A percentile compares a stretch with the other conserved stretches of the same genome.
These are phyloP conservation scores for Phaffomyces opuntiae DNA, from an alignment of 805 yeast genomes.

Conservation along the genomic window DNA sequence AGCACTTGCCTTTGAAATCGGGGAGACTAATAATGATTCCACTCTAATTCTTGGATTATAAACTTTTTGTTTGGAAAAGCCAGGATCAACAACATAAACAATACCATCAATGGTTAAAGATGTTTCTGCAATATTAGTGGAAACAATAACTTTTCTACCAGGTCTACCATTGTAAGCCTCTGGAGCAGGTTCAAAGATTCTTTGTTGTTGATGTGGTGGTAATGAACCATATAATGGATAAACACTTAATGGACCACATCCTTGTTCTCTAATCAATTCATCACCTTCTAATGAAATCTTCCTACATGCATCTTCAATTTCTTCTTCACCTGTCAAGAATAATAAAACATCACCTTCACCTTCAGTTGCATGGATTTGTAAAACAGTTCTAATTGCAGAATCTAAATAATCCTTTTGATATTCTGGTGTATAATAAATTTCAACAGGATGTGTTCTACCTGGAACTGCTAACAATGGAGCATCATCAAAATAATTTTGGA, in stretches of 20 bases:
- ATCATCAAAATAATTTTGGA: slow-evolving; percentile 79
- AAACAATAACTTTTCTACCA: slow-evolving; percentile 89
- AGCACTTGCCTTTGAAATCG: slow-evolving; percentile 94
- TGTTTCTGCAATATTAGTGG: slow-evolving; percentile 97
- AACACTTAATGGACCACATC: slow-evolving; percentile 81
- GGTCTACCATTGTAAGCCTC: slow-evolving; percentile 72
- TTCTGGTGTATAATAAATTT: slow-evolving; percentile 94
- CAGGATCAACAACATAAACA: slow-evolving; percentile 96
- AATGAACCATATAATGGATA: slow-evolving; percentile 94
- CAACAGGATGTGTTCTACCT: slow-evolving; percentile 97
- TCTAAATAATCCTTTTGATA: slow-evolving; percentile 92
- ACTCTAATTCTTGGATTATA: slow-evolving; percentile 95
- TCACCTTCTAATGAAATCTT: slow-evolving; percentile 85
- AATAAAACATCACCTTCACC: slow-evolving; percentile 85
- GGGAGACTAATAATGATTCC: slow-evolving; percentile 88
- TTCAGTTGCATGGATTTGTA: slow-evolving; percentile 96
- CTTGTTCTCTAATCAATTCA: slow-evolving; percentile 80
- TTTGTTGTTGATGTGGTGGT: slow-evolving; percentile 93
- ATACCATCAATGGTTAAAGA: slow-evolving; percentile 96
- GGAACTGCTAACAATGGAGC: slow-evolving; percentile 96
- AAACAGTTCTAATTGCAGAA: slow-evolving; percentile 89
- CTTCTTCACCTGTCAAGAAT: slow-evolving; percentile 94
- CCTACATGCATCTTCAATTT: slow-evolving; percentile 93
- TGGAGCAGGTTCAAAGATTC: slow-evolving; percentile 87
- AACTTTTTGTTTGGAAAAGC: slow-evolving; percentile 93